Conservation (phyloP, 2,329 filamentous ascomycete genomes). For the Paecilomyces sp. region DNA sequence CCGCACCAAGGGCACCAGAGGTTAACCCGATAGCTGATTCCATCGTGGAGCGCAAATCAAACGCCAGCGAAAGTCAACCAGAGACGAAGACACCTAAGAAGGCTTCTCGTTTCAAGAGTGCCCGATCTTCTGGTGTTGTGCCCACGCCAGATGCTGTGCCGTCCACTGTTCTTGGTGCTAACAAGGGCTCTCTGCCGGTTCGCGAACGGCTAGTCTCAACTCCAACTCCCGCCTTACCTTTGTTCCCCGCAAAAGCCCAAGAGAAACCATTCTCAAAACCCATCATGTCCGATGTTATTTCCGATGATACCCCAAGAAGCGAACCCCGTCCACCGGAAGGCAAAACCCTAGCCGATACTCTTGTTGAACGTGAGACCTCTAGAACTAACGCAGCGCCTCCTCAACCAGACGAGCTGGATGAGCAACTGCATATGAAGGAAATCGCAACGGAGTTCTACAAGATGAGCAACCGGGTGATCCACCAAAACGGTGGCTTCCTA, state of each 20-base stretch:
- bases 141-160: neutral
- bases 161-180: neutral
- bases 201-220: conserved; percentile 12
- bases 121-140: conserved; percentile 16
- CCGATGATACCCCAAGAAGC: conserved; percentile 8
- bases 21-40: conserved; percentile 32
- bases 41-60: conserved; percentile 36
- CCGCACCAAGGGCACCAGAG: conserved; percentile 18
- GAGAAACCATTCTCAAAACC: conserved; percentile 33
- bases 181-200: neutral
- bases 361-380: conserved; percentile 45
- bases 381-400: conserved; percentile 26
- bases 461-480: conserved; percentile 74
- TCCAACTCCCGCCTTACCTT: conserved; percentile 17
- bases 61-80: conserved; percentile 9
- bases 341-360: conserved; percentile 51
- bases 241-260: conserved; percentile 31
- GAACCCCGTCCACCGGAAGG: conserved; percentile 33
- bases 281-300: conserved; percentile 17
- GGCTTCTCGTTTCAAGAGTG: conserved; percentile 38
- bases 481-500: conserved; percentile 74
- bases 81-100: conserved; percentile 27
- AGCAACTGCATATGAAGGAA: conserved; percentile 65
- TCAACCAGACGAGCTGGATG: conserved; percentile 63
- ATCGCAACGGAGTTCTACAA: conserved; percentile 77